Conservation (phyloP, 768 basidiomycete species). For the Leccinellum rugosiceps region DNA sequence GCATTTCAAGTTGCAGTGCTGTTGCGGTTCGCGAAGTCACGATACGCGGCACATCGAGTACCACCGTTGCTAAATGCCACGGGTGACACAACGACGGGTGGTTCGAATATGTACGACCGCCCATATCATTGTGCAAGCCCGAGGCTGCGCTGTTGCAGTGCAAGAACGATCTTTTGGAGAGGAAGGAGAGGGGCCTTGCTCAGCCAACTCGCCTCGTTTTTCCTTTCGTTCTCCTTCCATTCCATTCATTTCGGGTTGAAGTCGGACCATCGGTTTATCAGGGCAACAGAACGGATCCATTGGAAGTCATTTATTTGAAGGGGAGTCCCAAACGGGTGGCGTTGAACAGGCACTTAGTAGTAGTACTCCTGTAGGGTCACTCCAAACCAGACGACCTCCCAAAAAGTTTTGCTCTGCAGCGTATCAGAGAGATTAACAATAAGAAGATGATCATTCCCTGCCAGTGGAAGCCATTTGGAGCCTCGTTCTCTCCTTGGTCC, state of each 20-base stretch:
- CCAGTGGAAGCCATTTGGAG: neutral
- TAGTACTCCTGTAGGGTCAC: neutral
- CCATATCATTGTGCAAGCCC: neutral
- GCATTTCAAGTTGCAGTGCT: neutral
- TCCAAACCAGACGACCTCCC: neutral
- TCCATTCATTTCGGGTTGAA: neutral
- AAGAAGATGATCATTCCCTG: neutral
- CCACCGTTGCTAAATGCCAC: neutral
- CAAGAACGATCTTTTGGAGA: neutral
- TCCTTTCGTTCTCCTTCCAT: neutral
- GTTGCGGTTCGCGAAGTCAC: neutral
- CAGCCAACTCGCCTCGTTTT: neutral
- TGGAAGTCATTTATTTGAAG: neutral
- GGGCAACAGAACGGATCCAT: neutral
- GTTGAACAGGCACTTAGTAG: neutral
- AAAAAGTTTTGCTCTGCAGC: no score
- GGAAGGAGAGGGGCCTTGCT: neutral
- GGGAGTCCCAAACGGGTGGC: neutral
- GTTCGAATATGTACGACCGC: neutral
- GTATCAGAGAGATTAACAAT: neutral
- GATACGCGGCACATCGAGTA: neutral
- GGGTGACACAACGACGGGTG: neutral
- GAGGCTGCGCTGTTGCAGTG: neutral
- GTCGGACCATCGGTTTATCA: neutral
- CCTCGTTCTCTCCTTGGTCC: neutral